Evolutionary conservation across 2,329 filamentous ascomycete genomes (phyloP).

Genomic region (Calonectria hongkongensis): DNA sequence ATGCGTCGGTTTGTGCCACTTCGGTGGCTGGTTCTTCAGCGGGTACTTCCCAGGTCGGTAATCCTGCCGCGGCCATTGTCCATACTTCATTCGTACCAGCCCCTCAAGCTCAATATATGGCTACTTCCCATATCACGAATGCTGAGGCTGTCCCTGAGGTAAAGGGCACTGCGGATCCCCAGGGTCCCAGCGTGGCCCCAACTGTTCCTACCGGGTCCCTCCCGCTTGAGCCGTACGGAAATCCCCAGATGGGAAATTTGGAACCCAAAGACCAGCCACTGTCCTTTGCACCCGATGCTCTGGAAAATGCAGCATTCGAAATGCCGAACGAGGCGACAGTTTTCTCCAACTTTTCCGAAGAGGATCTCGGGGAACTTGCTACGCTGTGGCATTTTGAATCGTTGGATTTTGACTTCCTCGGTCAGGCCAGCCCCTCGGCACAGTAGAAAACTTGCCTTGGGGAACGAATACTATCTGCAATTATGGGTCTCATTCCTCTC

Average conservation of each 20-base stretch:
- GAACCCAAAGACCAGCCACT: conserved; percentile 45
- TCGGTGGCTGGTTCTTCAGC: not conserved
- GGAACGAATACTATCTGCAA: not conserved
- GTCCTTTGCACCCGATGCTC: not conserved
- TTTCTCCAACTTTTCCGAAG: conserved; percentile 57
- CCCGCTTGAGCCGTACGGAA: conserved; percentile 30
- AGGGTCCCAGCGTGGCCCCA: conserved; percentile 9
- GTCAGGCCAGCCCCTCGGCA: conserved; percentile 21
- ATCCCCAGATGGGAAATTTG: conserved; percentile 25
- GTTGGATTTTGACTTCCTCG: conserved; percentile 57
- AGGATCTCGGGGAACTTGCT: conserved; percentile 59
- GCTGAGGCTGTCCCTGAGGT: not conserved
- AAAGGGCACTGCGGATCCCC: not conserved
- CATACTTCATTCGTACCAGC: not conserved
- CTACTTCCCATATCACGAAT: not conserved
- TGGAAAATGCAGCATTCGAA: conserved; percentile 25
- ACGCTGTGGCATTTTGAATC: conserved; percentile 60
- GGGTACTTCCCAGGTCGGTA: conserved; percentile 12
- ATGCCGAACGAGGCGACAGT: conserved; percentile 38
- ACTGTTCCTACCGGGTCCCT: conserved; percentile 14
- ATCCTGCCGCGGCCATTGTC: conserved; percentile 37
- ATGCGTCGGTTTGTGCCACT: not conserved
- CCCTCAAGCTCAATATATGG: not conserved
- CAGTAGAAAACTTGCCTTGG: not conserved
- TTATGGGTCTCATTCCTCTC: not conserved